These are phyloP conservation scores for Plectosphaerella plurivora DNA, from an alignment of 2,329 filamentous ascomycete species.

Conservation along the genomic window DNA sequence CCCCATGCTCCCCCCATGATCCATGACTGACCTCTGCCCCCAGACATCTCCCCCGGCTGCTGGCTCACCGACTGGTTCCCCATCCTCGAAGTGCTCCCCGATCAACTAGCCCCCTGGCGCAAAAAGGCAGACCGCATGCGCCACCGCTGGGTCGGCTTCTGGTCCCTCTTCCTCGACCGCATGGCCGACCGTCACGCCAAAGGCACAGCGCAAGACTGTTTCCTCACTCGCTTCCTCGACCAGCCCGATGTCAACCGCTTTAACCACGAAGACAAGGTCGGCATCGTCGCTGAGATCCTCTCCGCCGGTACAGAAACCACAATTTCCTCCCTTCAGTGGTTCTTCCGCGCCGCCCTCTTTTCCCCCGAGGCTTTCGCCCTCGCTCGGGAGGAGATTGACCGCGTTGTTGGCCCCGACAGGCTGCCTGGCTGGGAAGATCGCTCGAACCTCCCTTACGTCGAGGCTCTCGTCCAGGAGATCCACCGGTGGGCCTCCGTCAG, in stretches of 20 bases:
- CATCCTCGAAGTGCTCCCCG: conserved; percentile 3
- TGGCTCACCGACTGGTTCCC: conserved; percentile 6
- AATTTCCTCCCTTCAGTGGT: conserved; percentile 14
- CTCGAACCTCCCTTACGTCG: conserved; percentile 22
- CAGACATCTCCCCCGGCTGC: conserved; percentile 2
- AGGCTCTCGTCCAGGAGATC: conserved; percentile 23
- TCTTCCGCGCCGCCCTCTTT: conserved; percentile 16
- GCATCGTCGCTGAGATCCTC: background rate
- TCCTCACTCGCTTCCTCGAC: background rate
- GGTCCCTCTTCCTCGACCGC: background rate
- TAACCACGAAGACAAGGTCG: background rate
- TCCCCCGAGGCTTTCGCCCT: conserved; percentile 16
- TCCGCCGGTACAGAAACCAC: conserved; percentile 22
- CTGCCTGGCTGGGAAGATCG: conserved; percentile 22
- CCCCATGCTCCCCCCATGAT: background rate
- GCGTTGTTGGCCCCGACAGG: conserved; percentile 19
- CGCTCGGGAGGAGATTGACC: conserved; percentile 19
- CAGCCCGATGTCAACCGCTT: background rate
- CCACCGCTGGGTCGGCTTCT: background rate
- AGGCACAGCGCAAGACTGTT: background rate
- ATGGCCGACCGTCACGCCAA: background rate
- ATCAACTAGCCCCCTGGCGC: conserved; percentile 3
- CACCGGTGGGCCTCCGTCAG: conserved; percentile 24
- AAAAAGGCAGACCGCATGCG: conserved; percentile 1
- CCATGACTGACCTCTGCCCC: background rate